Base-by-base conservation (phyloP, 2,329 filamentous ascomycete species). In the Trichophyton verrucosum region DNA sequence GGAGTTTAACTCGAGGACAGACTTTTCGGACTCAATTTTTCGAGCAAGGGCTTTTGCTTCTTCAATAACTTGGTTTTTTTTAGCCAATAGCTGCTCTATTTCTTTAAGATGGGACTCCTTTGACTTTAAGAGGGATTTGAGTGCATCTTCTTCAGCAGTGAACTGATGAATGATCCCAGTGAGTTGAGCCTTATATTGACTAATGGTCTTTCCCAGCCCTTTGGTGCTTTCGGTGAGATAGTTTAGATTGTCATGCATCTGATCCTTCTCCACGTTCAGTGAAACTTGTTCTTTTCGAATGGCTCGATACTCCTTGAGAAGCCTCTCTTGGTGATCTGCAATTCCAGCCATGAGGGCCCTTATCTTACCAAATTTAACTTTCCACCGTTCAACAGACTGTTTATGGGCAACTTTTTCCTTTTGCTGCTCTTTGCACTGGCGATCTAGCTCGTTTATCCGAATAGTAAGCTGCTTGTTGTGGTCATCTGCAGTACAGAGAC, bases 361-460 rank as follows among this genome's bases (percentile, higher is more conserved):
- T 60, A 75, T 66, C 55, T 68, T 73, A 4, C 60, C 57, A 5
- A 75, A 61, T 38, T 70, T 74, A 3, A 61, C 58, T 62, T 71
- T 75, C 73, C 73, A 75, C 30, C 65, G 63, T 17, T 70, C 68
- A 27, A 73, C 61, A 17, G 69, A 68, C 6, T 66, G 60, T 40
- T 63, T 64, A 7, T 68, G 65, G 4, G 62, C 47, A 7, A 64
- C 66, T 2, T 64, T 60, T 13, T 72, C 66, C 3, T 59, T 63
- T 17, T 65, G 57, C 20, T 65, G 65, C 44, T 66, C 67, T 36
- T 66, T 61, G 9, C 69, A 55, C 6, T 65, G 61, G 4, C 38
- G 42, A n/a, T 66, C 59, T 3, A 64, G 61, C 9, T 61, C 55
- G 4, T 65, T 62, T 9, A 73, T 40, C n/a, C 69, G 63, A 4